phyloP scores from a whole-genome alignment of 2,329 filamentous ascomycete genomes.

The Penicillium sp. region DNA sequence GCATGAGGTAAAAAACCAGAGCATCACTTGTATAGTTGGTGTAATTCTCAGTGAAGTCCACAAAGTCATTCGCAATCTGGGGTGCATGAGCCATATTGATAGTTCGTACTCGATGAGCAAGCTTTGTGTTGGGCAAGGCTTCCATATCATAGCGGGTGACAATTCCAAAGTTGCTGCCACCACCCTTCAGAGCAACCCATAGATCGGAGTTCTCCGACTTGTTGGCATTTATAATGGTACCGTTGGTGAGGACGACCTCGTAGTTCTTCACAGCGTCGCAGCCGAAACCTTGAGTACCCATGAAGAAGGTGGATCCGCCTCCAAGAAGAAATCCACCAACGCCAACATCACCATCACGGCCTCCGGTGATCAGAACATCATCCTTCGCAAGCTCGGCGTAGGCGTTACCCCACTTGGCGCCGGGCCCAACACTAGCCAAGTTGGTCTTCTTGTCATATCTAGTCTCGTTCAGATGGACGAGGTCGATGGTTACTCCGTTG shows the following conservation, averaged over 20 bases:
- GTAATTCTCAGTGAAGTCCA: background rate
- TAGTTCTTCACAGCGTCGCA: slow-evolving; percentile 36
- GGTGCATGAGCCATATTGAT: slow-evolving; percentile 15
- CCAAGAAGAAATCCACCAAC: slow-evolving; percentile 29
- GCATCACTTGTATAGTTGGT: background rate
- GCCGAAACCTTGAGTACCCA: slow-evolving; percentile 21
- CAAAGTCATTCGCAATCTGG: slow-evolving; percentile 6
- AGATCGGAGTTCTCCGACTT: slow-evolving; percentile 36
- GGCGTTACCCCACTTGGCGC: slow-evolving; percentile 24
- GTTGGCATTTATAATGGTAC: slow-evolving; percentile 42
- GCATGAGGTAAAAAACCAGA: background rate
- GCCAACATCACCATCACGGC: slow-evolving; percentile 26
- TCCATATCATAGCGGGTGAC: slow-evolving; percentile 47
- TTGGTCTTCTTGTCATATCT: slow-evolving; percentile 16
- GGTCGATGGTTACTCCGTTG: slow-evolving; percentile 49
- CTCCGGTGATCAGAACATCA: slow-evolving; percentile 24
- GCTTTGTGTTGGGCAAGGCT: slow-evolving; percentile 13
- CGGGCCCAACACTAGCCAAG: slow-evolving; percentile 21
- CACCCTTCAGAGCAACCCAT: slow-evolving; percentile 47
- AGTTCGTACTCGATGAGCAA: background rate
- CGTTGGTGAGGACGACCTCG: slow-evolving; percentile 42
- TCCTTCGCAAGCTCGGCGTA: slow-evolving; percentile 18
- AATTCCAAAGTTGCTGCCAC: slow-evolving; percentile 48
- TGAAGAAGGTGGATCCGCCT: slow-evolving; percentile 11
- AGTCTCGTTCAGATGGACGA: slow-evolving; percentile 32